Evolutionary conservation across 2,329 filamentous ascomycete genomes (phyloP).

Genomic region (Penicillium capsulatum): DNA sequence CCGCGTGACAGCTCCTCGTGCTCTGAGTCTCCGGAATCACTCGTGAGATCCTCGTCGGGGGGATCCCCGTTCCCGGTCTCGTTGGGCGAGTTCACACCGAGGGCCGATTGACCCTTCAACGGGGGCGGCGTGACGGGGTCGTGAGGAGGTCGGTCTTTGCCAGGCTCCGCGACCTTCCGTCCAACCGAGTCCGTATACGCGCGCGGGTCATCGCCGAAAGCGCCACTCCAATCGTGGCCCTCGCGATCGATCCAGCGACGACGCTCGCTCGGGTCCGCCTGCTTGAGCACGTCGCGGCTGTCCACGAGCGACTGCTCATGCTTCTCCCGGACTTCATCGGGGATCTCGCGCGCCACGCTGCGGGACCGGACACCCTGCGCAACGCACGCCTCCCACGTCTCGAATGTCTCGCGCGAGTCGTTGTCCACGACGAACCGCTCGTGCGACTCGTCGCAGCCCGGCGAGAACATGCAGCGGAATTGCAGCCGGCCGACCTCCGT

Average conservation of each 20-base stretch:
- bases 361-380: slow-evolving; percentile 76
- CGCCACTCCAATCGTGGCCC: slow-evolving; percentile 80
- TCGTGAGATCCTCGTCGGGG: slow-evolving; percentile 21
- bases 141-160: slow-evolving; percentile 49
- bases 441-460: slow-evolving; percentile 84
- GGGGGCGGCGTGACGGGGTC: slow-evolving; percentile 49
- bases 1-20: slow-evolving; percentile 6
- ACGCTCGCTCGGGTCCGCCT: slow-evolving; percentile 62
- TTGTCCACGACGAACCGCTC: slow-evolving; percentile 79
- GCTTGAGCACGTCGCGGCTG: slow-evolving; percentile 74
- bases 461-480: slow-evolving; percentile 79
- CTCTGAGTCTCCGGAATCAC: slow-evolving; percentile 9
- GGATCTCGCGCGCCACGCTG: slow-evolving; percentile 68
- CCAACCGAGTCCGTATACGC: slow-evolving; percentile 53
- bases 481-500: slow-evolving; percentile 75
- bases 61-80: slow-evolving; percentile 19
- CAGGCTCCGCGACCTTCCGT: slow-evolving; percentile 55
- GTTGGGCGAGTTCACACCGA: slow-evolving; percentile 2
- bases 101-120: slow-evolving; percentile 24
- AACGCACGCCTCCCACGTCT: slow-evolving; percentile 89
- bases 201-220: slow-evolving; percentile 74
- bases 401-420: slow-evolving; percentile 84
- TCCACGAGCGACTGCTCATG: slow-evolving; percentile 78
- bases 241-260: slow-evolving; percentile 72
- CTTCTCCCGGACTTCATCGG: slow-evolving; percentile 65